phyloP scores from a whole-genome alignment of 2,329 filamentous ascomycete species.

The Talaromyces funiculosus region DNA sequence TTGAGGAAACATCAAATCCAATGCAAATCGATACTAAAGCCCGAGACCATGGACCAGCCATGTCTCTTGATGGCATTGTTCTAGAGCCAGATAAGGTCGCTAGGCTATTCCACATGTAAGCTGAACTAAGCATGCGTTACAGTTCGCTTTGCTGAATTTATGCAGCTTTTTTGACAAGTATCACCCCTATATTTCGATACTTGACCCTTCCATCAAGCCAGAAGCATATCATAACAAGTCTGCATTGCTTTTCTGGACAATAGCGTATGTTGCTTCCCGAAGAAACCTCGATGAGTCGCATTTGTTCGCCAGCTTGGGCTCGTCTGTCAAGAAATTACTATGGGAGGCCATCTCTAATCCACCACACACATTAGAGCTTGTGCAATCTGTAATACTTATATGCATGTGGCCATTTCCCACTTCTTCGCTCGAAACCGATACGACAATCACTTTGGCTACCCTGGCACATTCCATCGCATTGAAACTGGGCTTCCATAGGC shows the following conservation, averaged over 20 bases:
- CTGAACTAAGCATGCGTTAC: not conserved
- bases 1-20: not conserved
- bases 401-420: slow-evolving; percentile 23
- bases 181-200: slow-evolving; percentile 4
- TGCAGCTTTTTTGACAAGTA: slow-evolving; percentile 10
- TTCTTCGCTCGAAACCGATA: slow-evolving; percentile 16
- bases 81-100: not conserved
- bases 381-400: slow-evolving; percentile 20
- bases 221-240: slow-evolving; percentile 13
- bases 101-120: slow-evolving; percentile 8
- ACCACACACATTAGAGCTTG: slow-evolving; percentile 17
- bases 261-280: slow-evolving; percentile 15
- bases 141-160: not conserved
- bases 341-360: slow-evolving; percentile 18
- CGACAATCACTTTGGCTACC: slow-evolving; percentile 16
- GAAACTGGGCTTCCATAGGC: slow-evolving; percentile 20
- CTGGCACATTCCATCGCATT: slow-evolving; percentile 18
- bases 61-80: not conserved
- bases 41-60: not conserved
- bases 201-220: not conserved
- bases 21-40: no score
- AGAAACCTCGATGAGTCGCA: slow-evolving; percentile 12
- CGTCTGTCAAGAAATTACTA: slow-evolving; percentile 13
- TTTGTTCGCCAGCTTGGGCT: slow-evolving; percentile 7
- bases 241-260: slow-evolving; percentile 16